phyloP scores from a whole-genome alignment of 176 grass and related monocot genomes.

The Elymus sibiricus region DNA sequence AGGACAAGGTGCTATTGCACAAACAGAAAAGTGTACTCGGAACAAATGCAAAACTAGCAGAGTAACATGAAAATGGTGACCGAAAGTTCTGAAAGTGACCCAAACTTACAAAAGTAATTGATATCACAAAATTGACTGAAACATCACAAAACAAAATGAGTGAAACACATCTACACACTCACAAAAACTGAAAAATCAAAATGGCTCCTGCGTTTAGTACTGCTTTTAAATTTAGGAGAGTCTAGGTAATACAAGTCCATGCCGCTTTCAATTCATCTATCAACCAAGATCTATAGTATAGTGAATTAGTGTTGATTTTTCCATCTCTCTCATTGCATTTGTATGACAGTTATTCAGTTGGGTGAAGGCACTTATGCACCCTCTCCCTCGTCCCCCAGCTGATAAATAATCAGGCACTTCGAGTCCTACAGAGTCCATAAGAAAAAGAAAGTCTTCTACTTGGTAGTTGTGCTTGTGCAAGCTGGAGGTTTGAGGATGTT shows the following conservation, averaged over 20 bases:
- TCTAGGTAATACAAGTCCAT: not conserved
- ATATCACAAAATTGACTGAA: not conserved
- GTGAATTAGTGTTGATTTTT: not conserved
- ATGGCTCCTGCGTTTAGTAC: not conserved
- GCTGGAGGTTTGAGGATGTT: too few species aligned
- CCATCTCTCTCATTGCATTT: not conserved
- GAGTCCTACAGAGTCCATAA: not conserved
- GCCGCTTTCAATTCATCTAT: not conserved
- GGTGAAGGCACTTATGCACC: too few species aligned
- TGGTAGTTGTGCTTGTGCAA: not conserved
- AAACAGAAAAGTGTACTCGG: too few species aligned
- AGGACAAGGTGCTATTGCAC: too few species aligned
- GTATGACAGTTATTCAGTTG: too few species aligned
- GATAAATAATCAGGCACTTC: too few species aligned
- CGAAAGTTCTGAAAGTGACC: not conserved
- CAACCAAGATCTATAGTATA: not conserved
- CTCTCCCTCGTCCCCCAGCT: too few species aligned
- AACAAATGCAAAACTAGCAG: too few species aligned
- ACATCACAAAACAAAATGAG: not conserved
- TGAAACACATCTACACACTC: not conserved
- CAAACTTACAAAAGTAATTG: not conserved
- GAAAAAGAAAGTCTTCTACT: not conserved
- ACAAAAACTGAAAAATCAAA: not conserved
- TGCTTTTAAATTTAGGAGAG: not conserved
- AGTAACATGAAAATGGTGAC: not conserved